phyloP scores from a whole-genome alignment of 2,329 filamentous ascomycete species.

The Alternaria panax region DNA sequence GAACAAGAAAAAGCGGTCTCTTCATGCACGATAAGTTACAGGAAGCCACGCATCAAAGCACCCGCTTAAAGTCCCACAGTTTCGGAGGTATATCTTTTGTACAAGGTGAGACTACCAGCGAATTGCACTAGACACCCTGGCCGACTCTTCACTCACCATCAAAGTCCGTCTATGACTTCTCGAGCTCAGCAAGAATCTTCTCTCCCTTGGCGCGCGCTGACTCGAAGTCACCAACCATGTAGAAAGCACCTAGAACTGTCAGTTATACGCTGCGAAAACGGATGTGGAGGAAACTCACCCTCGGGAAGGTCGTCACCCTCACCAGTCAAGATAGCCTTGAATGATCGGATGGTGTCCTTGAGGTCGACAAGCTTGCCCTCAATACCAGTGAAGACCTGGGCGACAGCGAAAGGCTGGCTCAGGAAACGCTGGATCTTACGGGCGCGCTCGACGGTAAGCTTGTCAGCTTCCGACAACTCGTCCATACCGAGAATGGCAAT shows the following conservation, averaged over 20 bases:
- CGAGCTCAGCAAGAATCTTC: slow-evolving; percentile 98
- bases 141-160: slow-evolving; percentile 45
- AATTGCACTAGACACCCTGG: slow-evolving; percentile 41
- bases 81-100: slow-evolving; percentile 48
- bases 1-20: slow-evolving; percentile 43
- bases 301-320: slow-evolving; percentile 97
- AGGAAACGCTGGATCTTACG: slow-evolving; percentile 99
- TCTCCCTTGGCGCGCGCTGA: slow-evolving; percentile 96
- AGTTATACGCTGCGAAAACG: slow-evolving; percentile 7
- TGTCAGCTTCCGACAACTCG: slow-evolving; percentile 98
- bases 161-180: slow-evolving; percentile 55
- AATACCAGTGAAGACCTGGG: slow-evolving; percentile 87
- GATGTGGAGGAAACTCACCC: slow-evolving; percentile 62
- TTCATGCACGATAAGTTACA: slow-evolving; percentile 52
- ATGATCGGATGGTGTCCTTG: slow-evolving; percentile 96
- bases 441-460: slow-evolving; percentile 99
- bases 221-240: slow-evolving; percentile 98
- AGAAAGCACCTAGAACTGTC: slow-evolving; percentile 69
- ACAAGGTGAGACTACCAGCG: slow-evolving; percentile 47
- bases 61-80: slow-evolving; percentile 44
- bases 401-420: slow-evolving; percentile 96
- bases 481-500: slow-evolving; percentile 99
- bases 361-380: slow-evolving; percentile 97
- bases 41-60: slow-evolving; percentile 48
- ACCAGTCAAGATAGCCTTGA: slow-evolving; percentile 95